Evolutionary conservation across 495 filamentous ascomycete genomes (phyloP).

Genomic region (Aspergillus sparsus): DNA sequence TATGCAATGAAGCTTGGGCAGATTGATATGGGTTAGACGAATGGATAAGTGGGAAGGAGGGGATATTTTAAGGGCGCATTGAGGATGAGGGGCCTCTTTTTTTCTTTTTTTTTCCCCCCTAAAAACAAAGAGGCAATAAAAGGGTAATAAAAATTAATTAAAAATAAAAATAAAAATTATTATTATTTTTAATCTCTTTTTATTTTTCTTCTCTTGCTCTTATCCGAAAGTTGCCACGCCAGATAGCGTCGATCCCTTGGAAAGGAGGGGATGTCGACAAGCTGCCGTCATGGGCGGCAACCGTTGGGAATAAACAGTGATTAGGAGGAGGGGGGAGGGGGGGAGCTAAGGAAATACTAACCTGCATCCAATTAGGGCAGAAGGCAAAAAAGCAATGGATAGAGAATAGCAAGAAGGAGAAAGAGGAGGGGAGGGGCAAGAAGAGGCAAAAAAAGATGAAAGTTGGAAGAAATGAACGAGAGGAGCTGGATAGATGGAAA

Average conservation of each 20-base stretch:
- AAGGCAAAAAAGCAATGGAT: not conserved
- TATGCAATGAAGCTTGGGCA: not conserved
- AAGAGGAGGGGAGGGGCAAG: constrained; percentile 12
- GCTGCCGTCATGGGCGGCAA: constrained; percentile 33
- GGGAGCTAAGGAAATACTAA: not conserved
- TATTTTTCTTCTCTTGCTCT: not conserved
- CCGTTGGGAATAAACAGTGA: constrained; percentile 8
- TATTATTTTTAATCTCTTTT: not conserved
- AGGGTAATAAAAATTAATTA: no score
- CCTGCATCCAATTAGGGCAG: not conserved
- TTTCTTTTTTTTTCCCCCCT: not conserved
- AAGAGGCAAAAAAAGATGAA: constrained; percentile 12
- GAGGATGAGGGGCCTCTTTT: not conserved
- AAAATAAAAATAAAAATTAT: no score
- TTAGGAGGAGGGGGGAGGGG: not conserved
- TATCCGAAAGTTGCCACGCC: constrained; percentile 33
- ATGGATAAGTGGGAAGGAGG: not conserved
- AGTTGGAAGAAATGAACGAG: constrained; percentile 4
- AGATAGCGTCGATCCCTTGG: constrained; percentile 30
- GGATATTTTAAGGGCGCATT: not conserved
- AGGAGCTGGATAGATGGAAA: constrained; percentile 16
- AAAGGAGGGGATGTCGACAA: constrained; percentile 35
- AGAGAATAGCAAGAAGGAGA: constrained; percentile 5
- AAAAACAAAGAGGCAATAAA: not conserved
- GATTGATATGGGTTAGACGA: not conserved